Conservation (phyloP, 1,139 yeast genomes). For the Diutina mesorugosa region DNA sequence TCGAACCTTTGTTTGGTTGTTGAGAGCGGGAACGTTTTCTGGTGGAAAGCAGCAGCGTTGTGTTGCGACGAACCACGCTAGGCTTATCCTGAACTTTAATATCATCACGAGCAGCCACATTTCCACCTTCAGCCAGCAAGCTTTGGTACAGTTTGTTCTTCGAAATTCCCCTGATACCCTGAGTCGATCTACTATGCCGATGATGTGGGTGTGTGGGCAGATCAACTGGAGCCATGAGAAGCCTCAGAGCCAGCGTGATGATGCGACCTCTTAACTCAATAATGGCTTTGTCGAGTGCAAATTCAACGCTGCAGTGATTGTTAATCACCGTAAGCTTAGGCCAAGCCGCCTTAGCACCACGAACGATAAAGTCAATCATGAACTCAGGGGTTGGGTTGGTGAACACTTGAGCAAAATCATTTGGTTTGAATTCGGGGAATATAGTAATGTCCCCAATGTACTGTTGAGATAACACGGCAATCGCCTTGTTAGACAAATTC, state of each 20-base stretch:
- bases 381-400: conserved; percentile 74
- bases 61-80: background rate
- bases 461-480: conserved; percentile 69
- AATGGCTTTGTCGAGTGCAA: conserved; percentile 74
- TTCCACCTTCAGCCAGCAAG: background rate
- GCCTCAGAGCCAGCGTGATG: conserved; percentile 21
- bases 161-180: background rate
- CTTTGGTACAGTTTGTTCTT: background rate
- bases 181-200: background rate
- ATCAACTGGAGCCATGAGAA: background rate
- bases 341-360: conserved; percentile 93
- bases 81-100: background rate
- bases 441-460: conserved; percentile 93
- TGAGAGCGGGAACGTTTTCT: background rate
- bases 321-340: conserved; percentile 73
- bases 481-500: conserved; percentile 57
- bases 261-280: conserved; percentile 53
- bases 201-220: background rate
- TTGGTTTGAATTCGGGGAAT: conserved; percentile 53
- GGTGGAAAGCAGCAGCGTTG: background rate
- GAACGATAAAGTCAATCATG: conserved; percentile 51
- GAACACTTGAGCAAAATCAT: conserved; percentile 52
- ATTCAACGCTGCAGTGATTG: conserved; percentile 84
- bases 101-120: background rate
- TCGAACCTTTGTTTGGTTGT: background rate